Percentiles rank a stretch among this genome's conserved stretches.
These are phyloP conservation scores for Alternaria ventricosa DNA, from an alignment of 2,329 filamentous ascomycete genomes.

Conservation along the genomic window DNA sequence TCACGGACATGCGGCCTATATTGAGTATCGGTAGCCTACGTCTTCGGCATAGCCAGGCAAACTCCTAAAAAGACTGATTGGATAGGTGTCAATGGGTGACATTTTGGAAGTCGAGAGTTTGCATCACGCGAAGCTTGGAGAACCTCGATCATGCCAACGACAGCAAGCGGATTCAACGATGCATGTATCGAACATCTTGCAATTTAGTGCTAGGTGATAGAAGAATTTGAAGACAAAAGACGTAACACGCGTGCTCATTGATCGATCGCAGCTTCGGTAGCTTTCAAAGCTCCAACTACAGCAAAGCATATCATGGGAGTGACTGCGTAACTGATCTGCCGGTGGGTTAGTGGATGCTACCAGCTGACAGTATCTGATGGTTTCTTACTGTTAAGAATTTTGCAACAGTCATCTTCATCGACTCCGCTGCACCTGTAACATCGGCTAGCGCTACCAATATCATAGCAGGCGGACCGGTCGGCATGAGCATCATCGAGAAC, in stretches of 20 bases:
- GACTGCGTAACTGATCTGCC: slow-evolving; percentile 51
- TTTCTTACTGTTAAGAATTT: slow-evolving; percentile 57
- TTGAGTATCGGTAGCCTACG: not conserved
- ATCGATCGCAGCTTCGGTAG: slow-evolving; percentile 26
- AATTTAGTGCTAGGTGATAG: not conserved
- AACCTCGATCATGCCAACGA: not conserved
- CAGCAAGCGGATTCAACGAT: not conserved
- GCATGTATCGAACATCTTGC: not conserved
- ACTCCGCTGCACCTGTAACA: slow-evolving; percentile 51
- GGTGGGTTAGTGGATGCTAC: not conserved
- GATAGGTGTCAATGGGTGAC: not conserved
- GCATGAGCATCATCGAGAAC: slow-evolving; percentile 69
- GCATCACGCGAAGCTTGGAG: not conserved
- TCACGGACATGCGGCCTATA: not conserved
- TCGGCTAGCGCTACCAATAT: slow-evolving; percentile 61
- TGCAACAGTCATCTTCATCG: slow-evolving; percentile 61
- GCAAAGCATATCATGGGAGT: slow-evolving; percentile 54
- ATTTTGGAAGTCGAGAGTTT: not conserved
- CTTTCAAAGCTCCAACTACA: slow-evolving; percentile 53
- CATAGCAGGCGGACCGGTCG: slow-evolving; percentile 62
- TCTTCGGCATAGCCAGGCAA: not conserved
- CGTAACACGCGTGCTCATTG: not conserved
- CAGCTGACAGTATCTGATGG: not conserved
- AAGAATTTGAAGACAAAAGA: not conserved
- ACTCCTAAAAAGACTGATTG: slow-evolving; percentile 2